Conservation (phyloP, 345 rosid species). For the Arabis hirsuta region DNA sequence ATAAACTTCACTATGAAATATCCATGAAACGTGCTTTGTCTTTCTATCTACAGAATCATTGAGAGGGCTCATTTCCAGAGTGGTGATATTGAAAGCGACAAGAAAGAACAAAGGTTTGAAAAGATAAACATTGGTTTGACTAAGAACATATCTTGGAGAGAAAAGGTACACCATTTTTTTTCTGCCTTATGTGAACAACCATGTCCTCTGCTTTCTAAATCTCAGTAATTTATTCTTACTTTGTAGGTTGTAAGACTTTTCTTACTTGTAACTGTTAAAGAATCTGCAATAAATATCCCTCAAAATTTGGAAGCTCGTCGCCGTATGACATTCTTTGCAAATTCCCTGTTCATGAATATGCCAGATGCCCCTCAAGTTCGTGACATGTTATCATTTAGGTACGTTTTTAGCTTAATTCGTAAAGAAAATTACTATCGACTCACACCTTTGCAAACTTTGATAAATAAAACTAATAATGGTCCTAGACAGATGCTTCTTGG, state of each 20-base stretch:
- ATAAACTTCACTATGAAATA: not conserved
- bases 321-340: constrained; percentile 96
- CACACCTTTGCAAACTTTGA: constrained; percentile 5
- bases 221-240: constrained; percentile 29
- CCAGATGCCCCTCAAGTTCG: constrained; percentile 88
- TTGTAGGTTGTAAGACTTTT: constrained; percentile 71
- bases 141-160: constrained; percentile 52
- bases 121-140: constrained; percentile 52
- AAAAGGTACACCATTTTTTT: constrained; percentile 63
- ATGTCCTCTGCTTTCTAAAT: constrained; percentile 26
- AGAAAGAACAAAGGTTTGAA: constrained; percentile 77
- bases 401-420: constrained; percentile 33
- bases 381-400: constrained; percentile 95
- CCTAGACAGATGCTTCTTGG: constrained; percentile 15
- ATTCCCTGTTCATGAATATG: constrained; percentile 93
- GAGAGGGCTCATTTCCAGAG: constrained; percentile 48
- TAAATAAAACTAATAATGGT: constrained; percentile 5
- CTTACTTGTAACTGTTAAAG: constrained; percentile 89
- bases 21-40: constrained; percentile 33
- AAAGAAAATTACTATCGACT: constrained; percentile 6
- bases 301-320: constrained; percentile 97
- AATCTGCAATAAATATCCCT: constrained; percentile 95
- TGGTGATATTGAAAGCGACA: constrained; percentile 35
- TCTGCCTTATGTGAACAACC: constrained; percentile 8
- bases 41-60: constrained; percentile 55